Evolutionary conservation across 352 stramenopile species (phyloP).

Genomic region (Pythium phragmiticola): DNA sequence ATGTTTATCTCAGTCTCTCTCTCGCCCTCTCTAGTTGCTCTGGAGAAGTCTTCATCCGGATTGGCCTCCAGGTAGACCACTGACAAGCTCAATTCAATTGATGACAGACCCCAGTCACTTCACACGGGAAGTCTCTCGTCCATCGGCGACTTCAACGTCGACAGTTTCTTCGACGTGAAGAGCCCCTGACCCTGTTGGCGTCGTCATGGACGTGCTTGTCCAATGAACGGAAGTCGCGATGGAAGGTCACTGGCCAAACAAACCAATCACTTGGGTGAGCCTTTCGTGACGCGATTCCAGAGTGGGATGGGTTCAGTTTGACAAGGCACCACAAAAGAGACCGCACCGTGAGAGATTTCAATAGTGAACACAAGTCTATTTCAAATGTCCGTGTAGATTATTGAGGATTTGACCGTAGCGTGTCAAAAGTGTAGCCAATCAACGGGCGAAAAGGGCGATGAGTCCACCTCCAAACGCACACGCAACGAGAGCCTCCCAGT

Average conservation of each 20-base stretch:
- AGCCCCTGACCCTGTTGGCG: background rate
- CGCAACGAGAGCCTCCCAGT: background rate
- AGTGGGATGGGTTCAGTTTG: conserved; percentile 12
- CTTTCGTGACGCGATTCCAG: background rate
- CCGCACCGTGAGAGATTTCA: background rate
- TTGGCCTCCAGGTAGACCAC: no score
- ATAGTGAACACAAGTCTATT: background rate
- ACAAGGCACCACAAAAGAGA: conserved; percentile 3
- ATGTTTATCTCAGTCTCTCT: no score
- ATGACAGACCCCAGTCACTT: no score
- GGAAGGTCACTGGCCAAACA: conserved; percentile 3
- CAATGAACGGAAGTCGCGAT: conserved; percentile 1
- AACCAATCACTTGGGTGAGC: background rate
- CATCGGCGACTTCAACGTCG: conserved; percentile 19
- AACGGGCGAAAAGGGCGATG: background rate
- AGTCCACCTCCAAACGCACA: conserved; percentile 2
- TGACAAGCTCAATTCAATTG: no score
- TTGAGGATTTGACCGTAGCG: background rate
- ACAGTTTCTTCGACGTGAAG: conserved; percentile 1
- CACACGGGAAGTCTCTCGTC: no score
- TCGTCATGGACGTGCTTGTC: conserved; percentile 1
- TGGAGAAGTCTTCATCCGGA: no score
- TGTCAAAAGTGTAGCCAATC: conserved; percentile 23
- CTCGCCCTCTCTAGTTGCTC: no score
- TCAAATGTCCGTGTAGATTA: background rate